phyloP scores from a whole-genome alignment of 2,329 filamentous ascomycete species.

The Talaromyces atroroseus region DNA sequence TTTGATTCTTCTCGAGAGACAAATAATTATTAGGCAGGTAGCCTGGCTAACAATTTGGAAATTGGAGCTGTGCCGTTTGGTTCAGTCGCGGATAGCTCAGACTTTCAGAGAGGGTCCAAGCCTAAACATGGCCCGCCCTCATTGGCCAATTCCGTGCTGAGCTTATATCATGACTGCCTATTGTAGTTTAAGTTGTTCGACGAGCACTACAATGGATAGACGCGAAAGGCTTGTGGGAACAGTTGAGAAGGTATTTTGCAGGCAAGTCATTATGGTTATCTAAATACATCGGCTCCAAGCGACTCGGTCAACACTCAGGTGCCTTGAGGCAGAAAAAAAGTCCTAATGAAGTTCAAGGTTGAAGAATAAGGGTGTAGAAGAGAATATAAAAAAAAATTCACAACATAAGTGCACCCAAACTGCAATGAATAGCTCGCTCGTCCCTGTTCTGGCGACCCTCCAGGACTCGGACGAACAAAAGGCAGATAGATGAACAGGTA shows the following conservation, averaged over 20 bases:
- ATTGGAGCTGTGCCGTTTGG: neutral
- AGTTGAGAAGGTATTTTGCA: neutral
- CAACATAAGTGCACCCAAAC: neutral
- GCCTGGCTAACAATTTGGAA: neutral
- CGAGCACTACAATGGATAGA: neutral
- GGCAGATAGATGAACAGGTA: neutral
- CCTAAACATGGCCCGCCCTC: neutral
- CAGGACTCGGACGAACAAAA: neutral
- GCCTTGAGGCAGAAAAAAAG: slow-evolving; percentile 11
- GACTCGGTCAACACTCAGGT: slow-evolving; percentile 5
- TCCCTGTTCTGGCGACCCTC: neutral
- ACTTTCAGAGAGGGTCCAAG: neutral
- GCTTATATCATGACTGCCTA: neutral
- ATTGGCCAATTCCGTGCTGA: slow-evolving; percentile 8
- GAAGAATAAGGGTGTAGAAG: neutral
- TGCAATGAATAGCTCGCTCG: neutral
- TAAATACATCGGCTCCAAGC: neutral
- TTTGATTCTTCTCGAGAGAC: neutral
- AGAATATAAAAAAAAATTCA: neutral
- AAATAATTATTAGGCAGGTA: neutral
- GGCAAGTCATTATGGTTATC: neutral
- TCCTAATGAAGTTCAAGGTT: neutral
- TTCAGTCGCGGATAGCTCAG: slow-evolving; percentile 4
- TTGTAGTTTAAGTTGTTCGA: neutral
- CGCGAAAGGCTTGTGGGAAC: neutral